Base-by-base conservation (phyloP, 805 yeast species). In the Ogataea glucozyma region DNA sequence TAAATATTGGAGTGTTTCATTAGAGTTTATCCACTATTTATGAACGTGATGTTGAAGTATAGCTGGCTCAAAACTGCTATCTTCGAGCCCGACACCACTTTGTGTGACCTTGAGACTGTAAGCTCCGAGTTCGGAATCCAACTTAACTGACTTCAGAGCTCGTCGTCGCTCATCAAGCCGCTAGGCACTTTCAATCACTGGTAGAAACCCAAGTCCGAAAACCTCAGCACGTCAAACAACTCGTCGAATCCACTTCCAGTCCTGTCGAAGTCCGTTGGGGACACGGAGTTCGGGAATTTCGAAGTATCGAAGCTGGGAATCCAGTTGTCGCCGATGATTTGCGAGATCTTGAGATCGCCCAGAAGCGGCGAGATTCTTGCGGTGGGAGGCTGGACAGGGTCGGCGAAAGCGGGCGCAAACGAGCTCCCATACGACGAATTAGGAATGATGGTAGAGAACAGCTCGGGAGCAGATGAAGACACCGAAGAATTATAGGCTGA, bases 251-350 rank as follows among this genome's bases (percentile, higher is more conserved):
- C 42, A 27, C 41, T 44, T 12, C 27, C 32, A 11, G 38, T n/a
- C 13, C 21, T 31, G 3, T 24, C 40, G 12, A 26, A 18, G 6
- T 40, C 38, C 12, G 21, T 29, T 4, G 40, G 38, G 12, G 39
- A 6, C 9, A 44, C 24, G 20, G 27, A 20, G 5, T 33, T 41
- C 2, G 53, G 43, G 26, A 47, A 45, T 8, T 23, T 21, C 13
- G 58, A 51, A 2, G 49, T 40, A 34, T 56, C 60, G 31, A 54
- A 53, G 3, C 40, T 31, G 3, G 58, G 60, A 8, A 48, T 40
- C 60, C 60, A 56, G 26, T 49, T 53, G 21, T 56, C 57, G 19
- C 44, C 49, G 12, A 56, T 34, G 10, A 46, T 36, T 13, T 54
- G 49, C 3, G 57, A 48, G 14, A 34, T 34, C n/a, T 34, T 22